A percentile compares a stretch with the other conserved stretches of the same genome.
phyloP scores from a whole-genome alignment of 306 rosid species.

The Trifolium pratense region DNA sequence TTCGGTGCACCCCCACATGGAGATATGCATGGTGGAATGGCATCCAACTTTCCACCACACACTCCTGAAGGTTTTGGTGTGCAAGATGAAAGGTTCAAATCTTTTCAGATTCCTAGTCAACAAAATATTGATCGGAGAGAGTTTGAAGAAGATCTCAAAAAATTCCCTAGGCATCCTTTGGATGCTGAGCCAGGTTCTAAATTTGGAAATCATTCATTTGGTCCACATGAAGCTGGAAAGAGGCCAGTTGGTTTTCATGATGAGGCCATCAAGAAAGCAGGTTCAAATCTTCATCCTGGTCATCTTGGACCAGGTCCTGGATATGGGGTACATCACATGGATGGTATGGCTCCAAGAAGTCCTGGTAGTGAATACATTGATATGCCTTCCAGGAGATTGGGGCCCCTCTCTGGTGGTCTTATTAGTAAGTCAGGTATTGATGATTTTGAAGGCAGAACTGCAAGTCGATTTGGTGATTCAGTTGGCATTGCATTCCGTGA shows the following conservation, averaged over 20 bases:
- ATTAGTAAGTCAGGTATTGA: conserved; percentile 54
- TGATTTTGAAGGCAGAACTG: conserved; percentile 79
- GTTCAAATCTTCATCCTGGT: conserved; percentile 57
- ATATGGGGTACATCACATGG: conserved; percentile 59
- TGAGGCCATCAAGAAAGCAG: conserved; percentile 55
- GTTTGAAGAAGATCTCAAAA: conserved; percentile 71
- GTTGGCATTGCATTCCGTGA: conserved; percentile 60
- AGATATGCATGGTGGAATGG: conserved; percentile 59
- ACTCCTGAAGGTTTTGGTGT: conserved; percentile 65
- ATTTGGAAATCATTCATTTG: conserved; percentile 38
- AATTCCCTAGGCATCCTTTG: conserved; percentile 65
- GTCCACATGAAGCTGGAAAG: conserved; percentile 67
- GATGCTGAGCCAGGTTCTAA: conserved; percentile 25
- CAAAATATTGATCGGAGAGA: conserved; percentile 55
- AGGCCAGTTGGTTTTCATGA: conserved; percentile 60
- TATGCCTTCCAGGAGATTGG: conserved; percentile 52
- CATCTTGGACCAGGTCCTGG: conserved; percentile 64
- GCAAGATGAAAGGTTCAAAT: conserved; percentile 72
- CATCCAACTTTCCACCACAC: conserved; percentile 56
- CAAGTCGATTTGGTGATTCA: conserved; percentile 68
- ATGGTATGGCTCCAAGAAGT: conserved; percentile 69
- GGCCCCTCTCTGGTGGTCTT: conserved; percentile 58
- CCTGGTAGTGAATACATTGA: conserved; percentile 71
- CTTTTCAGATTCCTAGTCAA: conserved; percentile 54
- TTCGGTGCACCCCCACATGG: conserved; percentile 61